A percentile compares a stretch with the other conserved stretches of the same genome.
These are phyloP conservation scores for Besnoitia besnoiti DNA, from an alignment of 169 alveolate genomes.

Conservation along the genomic window DNA sequence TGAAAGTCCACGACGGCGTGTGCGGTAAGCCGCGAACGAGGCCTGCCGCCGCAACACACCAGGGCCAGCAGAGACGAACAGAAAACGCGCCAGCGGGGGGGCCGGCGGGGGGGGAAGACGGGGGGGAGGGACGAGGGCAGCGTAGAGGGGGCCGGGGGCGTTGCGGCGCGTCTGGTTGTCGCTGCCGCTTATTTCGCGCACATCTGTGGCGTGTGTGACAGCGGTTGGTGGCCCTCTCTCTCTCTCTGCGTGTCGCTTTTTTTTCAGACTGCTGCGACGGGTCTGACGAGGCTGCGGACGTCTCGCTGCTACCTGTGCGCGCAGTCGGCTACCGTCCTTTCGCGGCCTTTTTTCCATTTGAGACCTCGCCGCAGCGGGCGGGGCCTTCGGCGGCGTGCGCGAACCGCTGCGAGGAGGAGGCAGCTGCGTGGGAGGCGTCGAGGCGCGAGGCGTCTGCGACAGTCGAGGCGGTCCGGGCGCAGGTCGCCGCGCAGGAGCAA, in stretches of 20 bases:
- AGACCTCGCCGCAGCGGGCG: neutral
- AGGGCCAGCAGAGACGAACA: too few relatives aligned
- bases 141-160: too few relatives aligned
- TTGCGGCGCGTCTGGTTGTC: too few relatives aligned
- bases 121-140: neutral
- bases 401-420: conserved; percentile 11
- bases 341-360: neutral
- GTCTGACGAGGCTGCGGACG: neutral
- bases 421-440: neutral
- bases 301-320: neutral
- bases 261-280: conserved; percentile 32
- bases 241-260: neutral
- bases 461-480: neutral
- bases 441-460: neutral
- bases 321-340: conserved; percentile 1
- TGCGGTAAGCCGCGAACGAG: neutral
- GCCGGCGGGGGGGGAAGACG: too few relatives aligned
- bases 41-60: too few relatives aligned
- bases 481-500: neutral
- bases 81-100: too few relatives aligned
- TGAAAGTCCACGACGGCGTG: conserved; percentile 26
- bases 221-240: neutral
- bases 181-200: neutral
- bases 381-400: neutral
- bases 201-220: neutral